Evolutionary conservation across 345 rosid genomes (phyloP).

Genomic region (Syzygium aqueum): DNA sequence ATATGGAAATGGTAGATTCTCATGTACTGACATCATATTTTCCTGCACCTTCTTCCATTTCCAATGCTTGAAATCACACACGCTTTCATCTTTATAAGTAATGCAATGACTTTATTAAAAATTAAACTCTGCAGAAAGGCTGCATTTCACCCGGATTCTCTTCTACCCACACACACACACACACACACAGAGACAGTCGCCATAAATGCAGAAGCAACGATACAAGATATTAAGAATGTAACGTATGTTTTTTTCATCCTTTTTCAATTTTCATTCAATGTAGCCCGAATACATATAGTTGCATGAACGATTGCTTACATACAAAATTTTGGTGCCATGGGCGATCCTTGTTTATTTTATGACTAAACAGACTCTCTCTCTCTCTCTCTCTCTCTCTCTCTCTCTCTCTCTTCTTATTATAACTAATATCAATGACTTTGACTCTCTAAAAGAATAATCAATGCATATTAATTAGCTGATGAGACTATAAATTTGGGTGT

Average conservation of each 20-base stretch:
- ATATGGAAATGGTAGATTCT: background rate
- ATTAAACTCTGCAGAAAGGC: background rate
- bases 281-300: background rate
- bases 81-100: background rate
- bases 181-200: background rate
- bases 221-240: background rate
- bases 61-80: background rate
- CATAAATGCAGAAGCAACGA: background rate
- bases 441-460: background rate
- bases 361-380: background rate
- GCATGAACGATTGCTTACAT: background rate
- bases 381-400: no score
- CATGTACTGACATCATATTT: background rate
- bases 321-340: background rate
- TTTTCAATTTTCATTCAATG: background rate
- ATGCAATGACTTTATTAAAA: background rate
- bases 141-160: background rate
- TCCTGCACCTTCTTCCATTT: background rate
- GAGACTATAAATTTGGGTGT: slow-evolving; percentile 25
- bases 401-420: background rate
- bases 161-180: background rate
- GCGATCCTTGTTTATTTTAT: background rate
- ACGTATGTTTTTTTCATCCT: background rate
- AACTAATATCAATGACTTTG: background rate
- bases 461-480: background rate